Conservation (phyloP, 2,329 filamentous ascomycete genomes). For the Chalaropsis ovoidea region DNA sequence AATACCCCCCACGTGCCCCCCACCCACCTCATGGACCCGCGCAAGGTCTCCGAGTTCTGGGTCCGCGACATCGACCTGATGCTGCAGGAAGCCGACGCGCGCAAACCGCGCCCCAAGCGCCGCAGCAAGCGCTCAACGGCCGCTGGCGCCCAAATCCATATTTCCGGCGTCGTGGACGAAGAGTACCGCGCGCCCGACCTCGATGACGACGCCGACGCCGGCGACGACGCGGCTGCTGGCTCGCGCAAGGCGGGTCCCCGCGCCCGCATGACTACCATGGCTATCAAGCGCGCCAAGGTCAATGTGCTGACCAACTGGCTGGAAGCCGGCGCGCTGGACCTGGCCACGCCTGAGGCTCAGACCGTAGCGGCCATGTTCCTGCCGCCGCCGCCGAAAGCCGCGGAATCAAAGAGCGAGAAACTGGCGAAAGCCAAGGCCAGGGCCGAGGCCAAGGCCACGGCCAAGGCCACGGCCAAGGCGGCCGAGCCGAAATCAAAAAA, state of each 20-base stretch:
- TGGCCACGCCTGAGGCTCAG: slow-evolving; percentile 15
- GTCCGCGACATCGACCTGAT: slow-evolving; percentile 12
- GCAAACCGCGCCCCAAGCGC: neutral
- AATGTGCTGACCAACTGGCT: slow-evolving; percentile 18
- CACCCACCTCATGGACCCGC: slow-evolving; percentile 8
- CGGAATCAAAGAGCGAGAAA: neutral
- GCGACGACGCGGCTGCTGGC: neutral
- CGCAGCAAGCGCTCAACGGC: neutral
- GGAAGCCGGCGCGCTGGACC: slow-evolving; percentile 5
- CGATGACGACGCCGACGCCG: neutral
- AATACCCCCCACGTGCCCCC: neutral
- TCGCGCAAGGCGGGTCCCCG: neutral
- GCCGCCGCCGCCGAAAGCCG: neutral
- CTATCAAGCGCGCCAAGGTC: slow-evolving; percentile 19
- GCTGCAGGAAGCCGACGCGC: neutral
- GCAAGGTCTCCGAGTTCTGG: slow-evolving; percentile 20
- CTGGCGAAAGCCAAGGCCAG: neutral
- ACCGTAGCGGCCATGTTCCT: neutral
- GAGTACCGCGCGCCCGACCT: neutral
- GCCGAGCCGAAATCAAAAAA: neutral
- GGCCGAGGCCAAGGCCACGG: neutral
- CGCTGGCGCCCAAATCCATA: neutral
- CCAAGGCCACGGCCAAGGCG: neutral
- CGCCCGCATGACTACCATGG: slow-evolving; percentile 1
- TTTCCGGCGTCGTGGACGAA: neutral